Percentiles rank a stretch among this genome's conserved stretches.
These are phyloP conservation scores for Apiospora kogelbergensis DNA, from an alignment of 2,329 filamentous ascomycete species.

Conservation along the genomic window DNA sequence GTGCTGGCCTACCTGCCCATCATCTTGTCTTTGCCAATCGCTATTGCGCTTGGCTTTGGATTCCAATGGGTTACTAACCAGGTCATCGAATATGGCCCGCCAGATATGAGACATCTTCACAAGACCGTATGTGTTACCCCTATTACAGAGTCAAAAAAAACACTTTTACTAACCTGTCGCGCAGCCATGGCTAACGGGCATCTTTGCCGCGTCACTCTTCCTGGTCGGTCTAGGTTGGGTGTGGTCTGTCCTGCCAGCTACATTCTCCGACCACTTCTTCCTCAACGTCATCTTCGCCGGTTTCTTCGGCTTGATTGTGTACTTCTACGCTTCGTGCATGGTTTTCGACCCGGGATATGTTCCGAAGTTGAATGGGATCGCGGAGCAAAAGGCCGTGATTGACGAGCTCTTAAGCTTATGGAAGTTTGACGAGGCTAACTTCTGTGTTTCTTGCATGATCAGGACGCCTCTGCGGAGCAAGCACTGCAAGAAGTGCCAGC, in stretches of 20 bases:
- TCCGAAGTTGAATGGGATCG: constrained; percentile 84
- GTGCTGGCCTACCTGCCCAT: constrained; percentile 73
- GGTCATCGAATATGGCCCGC: constrained; percentile 77
- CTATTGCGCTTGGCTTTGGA: constrained; percentile 63
- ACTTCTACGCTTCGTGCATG: constrained; percentile 90
- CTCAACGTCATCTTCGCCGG: constrained; percentile 74
- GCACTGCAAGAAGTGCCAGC: constrained; percentile 87
- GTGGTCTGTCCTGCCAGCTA: constrained; percentile 72
- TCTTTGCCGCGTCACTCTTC: constrained; percentile 86
- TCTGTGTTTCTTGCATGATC: constrained; percentile 94
- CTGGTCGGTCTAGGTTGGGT: constrained; percentile 77
- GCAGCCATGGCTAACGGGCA: constrained; percentile 87
- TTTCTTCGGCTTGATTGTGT: constrained; percentile 66
- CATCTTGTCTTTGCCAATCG: constrained; percentile 73
- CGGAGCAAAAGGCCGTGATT: constrained; percentile 85
- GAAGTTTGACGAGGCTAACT: constrained; percentile 93
- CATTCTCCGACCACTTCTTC: constrained; percentile 65
- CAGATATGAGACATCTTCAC: constrained; percentile 87
- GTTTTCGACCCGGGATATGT: constrained; percentile 87
- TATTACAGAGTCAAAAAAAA: constrained; percentile 11
- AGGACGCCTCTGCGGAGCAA: constrained; percentile 90
- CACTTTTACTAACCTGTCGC: constrained; percentile 12
- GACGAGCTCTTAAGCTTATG: constrained; percentile 80
- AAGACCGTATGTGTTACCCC: constrained; percentile 64
- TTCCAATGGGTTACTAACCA: constrained; percentile 78